Evolutionary conservation across 768 basidiomycete genomes (phyloP).

Genomic region (Hericium alpestre): DNA sequence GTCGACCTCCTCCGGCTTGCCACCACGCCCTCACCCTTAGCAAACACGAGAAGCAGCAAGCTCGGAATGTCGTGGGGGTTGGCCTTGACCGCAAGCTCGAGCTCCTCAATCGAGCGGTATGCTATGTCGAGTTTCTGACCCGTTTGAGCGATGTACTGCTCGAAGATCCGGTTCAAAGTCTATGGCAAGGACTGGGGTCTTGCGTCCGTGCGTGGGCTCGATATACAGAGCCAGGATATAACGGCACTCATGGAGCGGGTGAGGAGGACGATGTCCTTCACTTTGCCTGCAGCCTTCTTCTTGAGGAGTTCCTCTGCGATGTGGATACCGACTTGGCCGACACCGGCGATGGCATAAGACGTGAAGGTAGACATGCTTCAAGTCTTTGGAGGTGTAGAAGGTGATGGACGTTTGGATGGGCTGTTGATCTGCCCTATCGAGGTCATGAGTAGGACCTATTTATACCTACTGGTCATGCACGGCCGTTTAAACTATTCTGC

Average conservation of each 20-base stretch:
- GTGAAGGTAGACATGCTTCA: not conserved
- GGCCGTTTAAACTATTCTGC: no score
- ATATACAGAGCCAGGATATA: not conserved
- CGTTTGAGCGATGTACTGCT: not conserved
- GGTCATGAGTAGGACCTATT: no score
- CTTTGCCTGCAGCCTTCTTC: not conserved
- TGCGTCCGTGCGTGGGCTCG: not conserved
- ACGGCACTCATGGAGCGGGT: not conserved
- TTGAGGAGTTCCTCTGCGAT: slow-evolving; percentile 6
- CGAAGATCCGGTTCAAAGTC: slow-evolving; percentile 5
- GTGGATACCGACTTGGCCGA: slow-evolving; percentile 2
- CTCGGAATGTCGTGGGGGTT: slow-evolving; percentile 1
- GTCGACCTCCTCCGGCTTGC: not conserved
- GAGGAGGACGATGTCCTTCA: not conserved
- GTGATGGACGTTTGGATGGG: not conserved
- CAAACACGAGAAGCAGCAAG: no score
- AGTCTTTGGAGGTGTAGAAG: not conserved
- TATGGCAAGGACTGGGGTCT: not conserved
- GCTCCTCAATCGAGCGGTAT: not conserved
- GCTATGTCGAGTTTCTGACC: not conserved
- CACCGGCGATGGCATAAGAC: slow-evolving; percentile 1
- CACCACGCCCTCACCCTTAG: not conserved
- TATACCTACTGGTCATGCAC: no score
- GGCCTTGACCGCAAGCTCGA: not conserved
- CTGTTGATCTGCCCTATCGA: no score